These are phyloP conservation scores for Ophiostoma piceae DNA, from an alignment of 2,329 filamentous ascomycete species.

Conservation along the genomic window DNA sequence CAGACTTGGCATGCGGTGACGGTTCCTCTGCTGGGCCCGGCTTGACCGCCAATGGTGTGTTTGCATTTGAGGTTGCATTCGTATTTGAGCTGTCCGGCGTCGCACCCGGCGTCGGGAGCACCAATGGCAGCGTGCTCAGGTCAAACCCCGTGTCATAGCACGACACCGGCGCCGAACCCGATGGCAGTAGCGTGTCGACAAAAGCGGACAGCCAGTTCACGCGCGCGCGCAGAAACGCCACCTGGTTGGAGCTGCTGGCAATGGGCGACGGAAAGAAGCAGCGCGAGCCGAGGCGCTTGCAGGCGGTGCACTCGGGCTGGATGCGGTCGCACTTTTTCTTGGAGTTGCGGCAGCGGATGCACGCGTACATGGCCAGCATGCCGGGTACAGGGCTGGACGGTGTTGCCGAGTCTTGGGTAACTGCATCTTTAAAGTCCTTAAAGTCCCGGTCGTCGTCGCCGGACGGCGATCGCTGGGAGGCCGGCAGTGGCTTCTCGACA, in stretches of 20 bases:
- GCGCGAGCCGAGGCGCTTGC: conserved; percentile 37
- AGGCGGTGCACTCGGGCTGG: conserved; percentile 39
- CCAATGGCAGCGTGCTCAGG: conserved; percentile 9
- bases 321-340: conserved; percentile 45
- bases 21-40: background rate
- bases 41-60: background rate
- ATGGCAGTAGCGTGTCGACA: conserved; percentile 35
- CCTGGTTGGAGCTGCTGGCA: conserved; percentile 34
- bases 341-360: conserved; percentile 42
- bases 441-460: background rate
- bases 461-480: background rate
- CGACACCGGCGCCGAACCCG: conserved; percentile 32
- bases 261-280: conserved; percentile 37
- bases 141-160: conserved; percentile 37
- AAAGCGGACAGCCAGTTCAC: conserved; percentile 36
- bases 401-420: too few relatives aligned
- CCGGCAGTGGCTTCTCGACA: conserved; percentile 27
- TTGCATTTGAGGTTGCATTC: background rate
- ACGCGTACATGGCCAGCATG: conserved; percentile 30
- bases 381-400: conserved; percentile 4
- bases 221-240: conserved; percentile 30
- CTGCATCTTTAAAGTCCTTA: background rate
- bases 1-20: background rate
- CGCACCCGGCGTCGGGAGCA: background rate
- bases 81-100: background rate